Base-by-base conservation (phyloP, 345 rosid genomes). In the Citropsis articulata region DNA sequence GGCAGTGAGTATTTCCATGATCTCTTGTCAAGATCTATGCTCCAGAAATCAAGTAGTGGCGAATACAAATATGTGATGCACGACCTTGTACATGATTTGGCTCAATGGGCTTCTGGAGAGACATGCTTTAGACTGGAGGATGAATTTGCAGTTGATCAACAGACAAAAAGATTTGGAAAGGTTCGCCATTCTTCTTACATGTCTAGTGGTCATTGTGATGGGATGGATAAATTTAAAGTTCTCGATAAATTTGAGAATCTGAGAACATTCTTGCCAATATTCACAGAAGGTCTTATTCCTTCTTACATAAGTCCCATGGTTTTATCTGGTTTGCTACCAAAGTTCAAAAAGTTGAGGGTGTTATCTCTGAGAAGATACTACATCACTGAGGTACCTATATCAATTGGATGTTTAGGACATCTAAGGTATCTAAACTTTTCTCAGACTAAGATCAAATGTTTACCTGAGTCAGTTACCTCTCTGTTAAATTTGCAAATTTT, bases 21-120 rank as follows among this genome's bases (percentile, higher is more conserved):
- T 27, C 62, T 79, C n/a, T 1, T 61, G 3, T 48, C 38, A 27
- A 72, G 81, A 57, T 83, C 83, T 56, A 42, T 42, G 50, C 50
- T 12, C 50, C 50, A 42, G 4, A 42, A 42, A 42, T 42, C 50
- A 42, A 42, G 16, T 42, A 42, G 50, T 10, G 12, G 50, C 4
- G 4, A 42, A 42, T 42, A 42, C 16, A 45, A 24, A 42, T 69
- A 13, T 42, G 27, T 16, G 48, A 45, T 69, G 72, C 72, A 45
- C 4, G 57, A 42, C 57, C 72, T 45, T 45, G 2, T 42, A 7
- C 25, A 68, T n/a, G 71, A 68, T 68, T 13, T 68, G 53, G 71
- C 71, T 68, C 28, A 22, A 40, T 36, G 2, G 18, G 71, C 40
- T 40, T 68, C 19, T 7, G 30, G 30, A 10, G 45, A 68, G 4